Conservation (phyloP, 306 rosid species). For the Cucumis cinereus region DNA sequence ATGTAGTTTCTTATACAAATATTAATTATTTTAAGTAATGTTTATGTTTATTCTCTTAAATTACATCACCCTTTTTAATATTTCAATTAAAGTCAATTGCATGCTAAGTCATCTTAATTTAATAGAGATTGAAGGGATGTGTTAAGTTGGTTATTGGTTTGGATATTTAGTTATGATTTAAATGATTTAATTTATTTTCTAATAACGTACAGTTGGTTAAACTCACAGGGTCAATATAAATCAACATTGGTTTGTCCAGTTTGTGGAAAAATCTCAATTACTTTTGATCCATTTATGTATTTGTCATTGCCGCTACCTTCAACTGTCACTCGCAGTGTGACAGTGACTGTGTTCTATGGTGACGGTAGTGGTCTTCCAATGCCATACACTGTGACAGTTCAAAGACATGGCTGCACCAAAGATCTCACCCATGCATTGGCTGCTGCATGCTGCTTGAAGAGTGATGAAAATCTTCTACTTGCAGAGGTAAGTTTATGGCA, state of each 20-base stretch:
- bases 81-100: not conserved
- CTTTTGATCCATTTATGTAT: constrained; percentile 98
- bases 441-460: constrained; percentile 72
- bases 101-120: not conserved
- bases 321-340: constrained; percentile 64
- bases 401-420: constrained; percentile 56
- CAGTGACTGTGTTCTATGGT: constrained; percentile 65
- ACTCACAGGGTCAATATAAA: constrained; percentile 92
- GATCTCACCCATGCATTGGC: constrained; percentile 65
- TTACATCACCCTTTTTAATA: not conserved
- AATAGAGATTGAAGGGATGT: not conserved
- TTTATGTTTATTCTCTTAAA: not conserved
- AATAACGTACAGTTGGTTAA: constrained; percentile 2
- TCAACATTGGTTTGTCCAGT: constrained; percentile 93
- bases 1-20: not conserved
- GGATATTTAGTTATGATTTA: not conserved
- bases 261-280: constrained; percentile 84
- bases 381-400: constrained; percentile 64
- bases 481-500: constrained; percentile 51
- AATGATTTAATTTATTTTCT: not conserved
- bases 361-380: constrained; percentile 89
- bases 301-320: constrained; percentile 94
- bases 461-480: constrained; percentile 83
- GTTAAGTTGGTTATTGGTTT: not conserved
- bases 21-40: not conserved